phyloP scores from a whole-genome alignment of 139 green algal species.

The Yamagishiella unicocca region DNA sequence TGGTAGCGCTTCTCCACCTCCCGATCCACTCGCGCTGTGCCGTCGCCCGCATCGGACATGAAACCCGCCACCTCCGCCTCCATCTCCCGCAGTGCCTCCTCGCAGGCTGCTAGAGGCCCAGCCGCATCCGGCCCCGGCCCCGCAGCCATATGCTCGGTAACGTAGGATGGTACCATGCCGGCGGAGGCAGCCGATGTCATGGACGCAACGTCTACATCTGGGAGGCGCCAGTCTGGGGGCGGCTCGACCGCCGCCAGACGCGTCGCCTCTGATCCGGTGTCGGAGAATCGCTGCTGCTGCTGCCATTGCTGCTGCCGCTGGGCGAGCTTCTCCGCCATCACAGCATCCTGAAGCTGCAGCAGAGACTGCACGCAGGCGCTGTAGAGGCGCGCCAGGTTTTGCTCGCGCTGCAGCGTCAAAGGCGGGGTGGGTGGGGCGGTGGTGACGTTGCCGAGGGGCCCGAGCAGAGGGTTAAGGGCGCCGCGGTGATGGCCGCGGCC shows the following conservation, averaged over 20 bases:
- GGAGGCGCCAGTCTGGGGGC: too few relatives aligned
- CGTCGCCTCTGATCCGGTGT: too few relatives aligned
- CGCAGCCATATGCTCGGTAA: too few relatives aligned
- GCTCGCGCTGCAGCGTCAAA: background rate
- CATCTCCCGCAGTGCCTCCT: background rate
- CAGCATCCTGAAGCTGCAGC: slow-evolving; percentile 22
- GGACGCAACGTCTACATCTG: too few relatives aligned
- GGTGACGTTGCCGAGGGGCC: too few relatives aligned
- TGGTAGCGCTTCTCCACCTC: slow-evolving; percentile 56
- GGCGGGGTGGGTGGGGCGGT: too few relatives aligned
- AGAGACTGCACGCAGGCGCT: background rate
- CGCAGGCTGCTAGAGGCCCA: background rate
- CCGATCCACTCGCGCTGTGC: slow-evolving; percentile 29
- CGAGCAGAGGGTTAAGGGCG: too few relatives aligned
- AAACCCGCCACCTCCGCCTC: background rate
- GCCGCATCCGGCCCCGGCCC: background rate
- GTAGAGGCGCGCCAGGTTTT: background rate
- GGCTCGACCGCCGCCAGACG: too few relatives aligned
- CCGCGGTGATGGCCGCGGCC: too few relatives aligned
- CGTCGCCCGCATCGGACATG: background rate
- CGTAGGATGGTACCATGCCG: too few relatives aligned
- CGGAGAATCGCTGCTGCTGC: background rate
- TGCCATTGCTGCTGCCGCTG: slow-evolving; percentile 4
- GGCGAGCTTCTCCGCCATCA: background rate
- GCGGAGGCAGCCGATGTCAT: too few relatives aligned